Evolutionary conservation across 2,329 filamentous ascomycete genomes (phyloP), one percentile per base, ranked within the genome.

Genomic region (Madurella fahalii): DNA sequence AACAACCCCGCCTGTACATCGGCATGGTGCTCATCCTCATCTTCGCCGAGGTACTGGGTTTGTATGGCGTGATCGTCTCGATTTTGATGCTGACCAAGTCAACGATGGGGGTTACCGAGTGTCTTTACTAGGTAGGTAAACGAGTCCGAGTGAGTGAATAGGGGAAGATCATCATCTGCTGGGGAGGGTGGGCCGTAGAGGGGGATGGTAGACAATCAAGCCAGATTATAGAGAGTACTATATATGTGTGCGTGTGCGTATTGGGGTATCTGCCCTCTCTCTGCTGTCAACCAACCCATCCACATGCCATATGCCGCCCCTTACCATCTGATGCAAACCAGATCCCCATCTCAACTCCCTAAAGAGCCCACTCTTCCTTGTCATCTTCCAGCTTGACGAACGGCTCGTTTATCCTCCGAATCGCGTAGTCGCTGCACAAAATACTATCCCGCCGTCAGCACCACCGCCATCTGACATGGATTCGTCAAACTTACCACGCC

Each of bases 1-100:
- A 92, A 71, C 88, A 92, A 73, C 87, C 88, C 59, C 82, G 87
- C 72, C 82, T 95, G 64, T 96, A 95, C 76, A 91, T 96, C 71
- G 92, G 92, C 77, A 96, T 96, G 91, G 95, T 96, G 76, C 76
- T 96, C 72, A 96, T 96, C 80, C 90, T 96, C 77, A 96, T 96
- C 93, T 96, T 96, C 81, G 92, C 92, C 65, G 92, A 96, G 92
- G 92, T 96, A 64, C 78, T 96, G 84, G 92, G 91, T 4, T 20
- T 64, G 50, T 77, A 77, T 55, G 75, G 74, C 4, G 71, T 77
- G 34, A 74, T 79, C 45, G 73, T 79, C 18, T 71, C 72, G 16
- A 77, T 79, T 50, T 62, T 79, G 47, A 75, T 79, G 74, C 64
- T 77, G 55, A 76, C 76, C 5, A 72, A 67, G 55, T 74, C 74